Evolutionary conservation across 129 eudicot species (phyloP).

Genomic region (Flaveria brownii): DNA sequence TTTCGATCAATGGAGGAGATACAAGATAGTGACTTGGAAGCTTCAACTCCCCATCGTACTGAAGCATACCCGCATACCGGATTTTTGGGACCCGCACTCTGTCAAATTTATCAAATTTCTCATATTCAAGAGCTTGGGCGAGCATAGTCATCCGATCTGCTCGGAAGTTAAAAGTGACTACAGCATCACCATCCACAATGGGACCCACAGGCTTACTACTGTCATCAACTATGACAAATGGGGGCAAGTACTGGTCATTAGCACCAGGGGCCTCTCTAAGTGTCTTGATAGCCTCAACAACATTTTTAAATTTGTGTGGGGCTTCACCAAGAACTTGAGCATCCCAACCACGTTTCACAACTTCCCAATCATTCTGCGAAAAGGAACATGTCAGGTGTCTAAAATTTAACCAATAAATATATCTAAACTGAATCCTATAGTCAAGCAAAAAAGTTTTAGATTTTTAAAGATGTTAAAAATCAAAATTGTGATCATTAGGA

Average conservation of each 20-base stretch:
- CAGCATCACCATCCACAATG: slow-evolving; percentile 90
- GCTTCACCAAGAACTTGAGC: slow-evolving; percentile 99
- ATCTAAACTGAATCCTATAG: neutral
- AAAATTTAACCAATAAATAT: neutral
- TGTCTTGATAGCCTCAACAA: slow-evolving; percentile 78
- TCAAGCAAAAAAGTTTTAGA: neutral
- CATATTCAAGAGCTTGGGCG: slow-evolving; percentile 93
- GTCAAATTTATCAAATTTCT: slow-evolving; percentile 79
- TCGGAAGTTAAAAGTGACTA: slow-evolving; percentile 83
- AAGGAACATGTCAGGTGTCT: slow-evolving; percentile 16
- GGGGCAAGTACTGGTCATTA: slow-evolving; percentile 79
- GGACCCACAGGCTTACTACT: slow-evolving; percentile 85
- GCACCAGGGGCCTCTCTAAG: slow-evolving; percentile 62
- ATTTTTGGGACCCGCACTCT: slow-evolving; percentile 85
- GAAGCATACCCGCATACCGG: slow-evolving; percentile 96
- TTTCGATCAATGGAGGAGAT: slow-evolving; percentile 90
- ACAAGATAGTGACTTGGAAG: slow-evolving; percentile 84
- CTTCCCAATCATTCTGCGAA: slow-evolving; percentile 86
- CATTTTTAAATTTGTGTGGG: slow-evolving; percentile 78
- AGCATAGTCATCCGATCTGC: slow-evolving; percentile 97
- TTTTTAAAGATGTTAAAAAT: neutral
- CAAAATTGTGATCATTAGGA: neutral
- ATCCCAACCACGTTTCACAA: slow-evolving; percentile 96
- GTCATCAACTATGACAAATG: slow-evolving; percentile 85
- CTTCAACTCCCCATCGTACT: slow-evolving; percentile 93